Evolutionary conservation across 169 alveolate genomes (phyloP).

Genomic region (Eimeria acervulina): DNA sequence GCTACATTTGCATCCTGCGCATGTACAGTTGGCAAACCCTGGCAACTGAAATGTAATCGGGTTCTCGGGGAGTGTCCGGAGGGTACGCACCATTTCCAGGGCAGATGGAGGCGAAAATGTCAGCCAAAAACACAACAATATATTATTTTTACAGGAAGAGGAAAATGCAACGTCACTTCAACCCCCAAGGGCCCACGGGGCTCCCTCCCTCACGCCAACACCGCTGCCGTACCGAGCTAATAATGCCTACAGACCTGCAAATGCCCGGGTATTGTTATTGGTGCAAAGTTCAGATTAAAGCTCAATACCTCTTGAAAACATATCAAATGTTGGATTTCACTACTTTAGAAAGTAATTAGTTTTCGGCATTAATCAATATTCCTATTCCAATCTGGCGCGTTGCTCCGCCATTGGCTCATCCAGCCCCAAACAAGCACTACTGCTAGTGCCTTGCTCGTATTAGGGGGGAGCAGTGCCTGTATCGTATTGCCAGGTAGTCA

Average conservation of each 20-base stretch:
- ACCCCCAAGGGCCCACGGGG: slow-evolving; percentile 3
- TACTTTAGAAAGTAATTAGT: background rate
- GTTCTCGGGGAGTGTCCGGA: background rate
- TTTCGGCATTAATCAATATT: background rate
- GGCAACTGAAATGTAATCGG: background rate
- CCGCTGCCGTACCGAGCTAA: slow-evolving; percentile 6
- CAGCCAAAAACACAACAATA: background rate
- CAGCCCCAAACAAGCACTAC: slow-evolving; percentile 32
- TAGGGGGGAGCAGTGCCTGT: background rate
- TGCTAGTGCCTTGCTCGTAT: background rate
- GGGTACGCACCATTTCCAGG: slow-evolving; percentile 65
- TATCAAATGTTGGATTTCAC: background rate
- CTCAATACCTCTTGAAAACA: background rate
- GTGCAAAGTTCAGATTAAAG: background rate
- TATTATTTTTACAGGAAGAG: background rate
- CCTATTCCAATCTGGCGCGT: background rate
- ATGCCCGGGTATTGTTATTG: background rate
- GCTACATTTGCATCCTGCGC: background rate
- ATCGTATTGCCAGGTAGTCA: background rate
- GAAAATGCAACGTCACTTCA: background rate
- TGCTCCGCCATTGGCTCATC: slow-evolving; percentile 1
- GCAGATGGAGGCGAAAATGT: background rate
- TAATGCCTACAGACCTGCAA: background rate
- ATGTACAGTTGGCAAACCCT: background rate
- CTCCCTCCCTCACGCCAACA: slow-evolving; percentile 54